Evolutionary conservation across 2,329 filamentous ascomycete genomes (phyloP).

Genomic region (Apiospora malaysiana): DNA sequence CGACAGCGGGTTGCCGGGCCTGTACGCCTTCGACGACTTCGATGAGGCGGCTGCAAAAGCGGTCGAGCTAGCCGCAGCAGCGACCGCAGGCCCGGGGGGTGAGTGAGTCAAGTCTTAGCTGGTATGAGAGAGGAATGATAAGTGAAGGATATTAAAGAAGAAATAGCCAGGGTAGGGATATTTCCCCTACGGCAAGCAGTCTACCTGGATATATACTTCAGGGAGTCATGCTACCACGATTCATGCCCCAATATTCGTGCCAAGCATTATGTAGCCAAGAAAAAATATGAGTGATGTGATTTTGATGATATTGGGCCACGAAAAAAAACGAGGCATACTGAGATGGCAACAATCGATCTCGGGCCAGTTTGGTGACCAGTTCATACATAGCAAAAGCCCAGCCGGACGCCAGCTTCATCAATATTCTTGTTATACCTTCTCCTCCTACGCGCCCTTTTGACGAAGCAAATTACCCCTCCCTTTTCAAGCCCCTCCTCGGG

Average conservation of each 20-base stretch:
- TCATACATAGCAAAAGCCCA: neutral
- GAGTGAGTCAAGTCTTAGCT: neutral
- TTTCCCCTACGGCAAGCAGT: too few relatives aligned
- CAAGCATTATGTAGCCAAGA: neutral
- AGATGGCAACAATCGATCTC: neutral
- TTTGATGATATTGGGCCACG: neutral
- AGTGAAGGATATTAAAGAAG: too few relatives aligned
- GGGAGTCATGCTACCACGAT: neutral
- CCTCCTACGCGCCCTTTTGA: neutral
- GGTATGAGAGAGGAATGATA: too few relatives aligned
- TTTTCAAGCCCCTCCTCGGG: neutral
- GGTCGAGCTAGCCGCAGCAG: constrained; percentile 56
- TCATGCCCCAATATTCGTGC: neutral
- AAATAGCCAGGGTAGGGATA: too few relatives aligned
- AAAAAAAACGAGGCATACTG: neutral
- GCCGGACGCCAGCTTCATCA: neutral
- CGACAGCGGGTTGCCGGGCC: constrained; percentile 65
- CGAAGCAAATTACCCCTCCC: neutral
- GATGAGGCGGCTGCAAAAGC: constrained; percentile 74
- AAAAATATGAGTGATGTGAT: neutral
- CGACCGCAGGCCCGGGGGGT: too few relatives aligned
- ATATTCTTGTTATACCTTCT: neutral
- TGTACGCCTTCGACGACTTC: constrained; percentile 77
- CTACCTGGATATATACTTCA: neutral
- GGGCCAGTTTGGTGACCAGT: neutral